Evolutionary conservation across 1,139 yeast species (phyloP), one percentile per base, ranked within the genome.

Genomic region (Diutina sp.): DNA sequence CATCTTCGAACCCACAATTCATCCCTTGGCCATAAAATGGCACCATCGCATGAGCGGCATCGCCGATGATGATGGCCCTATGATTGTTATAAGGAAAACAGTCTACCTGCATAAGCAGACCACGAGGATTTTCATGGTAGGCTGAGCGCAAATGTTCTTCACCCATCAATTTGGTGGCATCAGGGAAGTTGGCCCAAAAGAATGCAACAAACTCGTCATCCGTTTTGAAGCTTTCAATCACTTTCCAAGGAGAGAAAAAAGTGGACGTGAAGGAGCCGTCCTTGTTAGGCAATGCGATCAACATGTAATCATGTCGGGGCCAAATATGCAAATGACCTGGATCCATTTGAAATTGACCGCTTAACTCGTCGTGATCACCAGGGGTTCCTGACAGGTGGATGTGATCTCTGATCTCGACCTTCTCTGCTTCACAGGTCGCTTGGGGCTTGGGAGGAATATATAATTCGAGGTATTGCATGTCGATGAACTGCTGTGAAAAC

Each of bases 1-100:
- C 90, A 64, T 91, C 97, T 68, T 91, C 97, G 66, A 91, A 87
- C 1, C 98, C 98, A 66, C 97, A 89, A 67, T 91, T 91, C 95
- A 91, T 87, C 3, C 98, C 98, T 68, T 91, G 98, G 7, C 97
- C 97, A 65, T 90, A 91, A 67, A 91, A 91, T 14, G 98, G 98
- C 4, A 91, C 97, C 97, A 90, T 90, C 16, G 95, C 84, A 69
- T 91, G 98, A 0, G 97, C 96, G 0, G 97, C 96, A 68, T 91
- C 97, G 4, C 97, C 97, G 45, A 91, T 72, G 6, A 91, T 72
- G 14, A 91, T 73, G 16, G 85, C 84, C 58, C 80, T 79, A 47
- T 85, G 90, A 51, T 73, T 70, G 64, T 89, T 83, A 69, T 89
- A 90, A 1, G 95, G 91, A 57, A 72, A 73, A 60, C 90, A 85